Evolutionary conservation across 768 basidiomycete genomes (phyloP).

Genomic region (Coprinellus micaceus): DNA sequence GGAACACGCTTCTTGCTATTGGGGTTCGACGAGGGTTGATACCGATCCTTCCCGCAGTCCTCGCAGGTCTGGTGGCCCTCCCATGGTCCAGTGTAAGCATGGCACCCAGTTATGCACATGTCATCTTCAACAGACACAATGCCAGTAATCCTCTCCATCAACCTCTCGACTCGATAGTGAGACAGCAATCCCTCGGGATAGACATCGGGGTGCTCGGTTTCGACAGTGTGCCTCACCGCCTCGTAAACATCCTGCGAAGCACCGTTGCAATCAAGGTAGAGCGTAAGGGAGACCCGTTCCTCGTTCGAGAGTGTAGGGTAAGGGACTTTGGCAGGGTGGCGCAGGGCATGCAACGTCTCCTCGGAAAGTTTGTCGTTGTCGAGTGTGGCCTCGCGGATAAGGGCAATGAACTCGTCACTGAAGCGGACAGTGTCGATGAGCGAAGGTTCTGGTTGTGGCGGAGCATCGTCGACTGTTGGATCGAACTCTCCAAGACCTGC

Average conservation of each 20-base stretch:
- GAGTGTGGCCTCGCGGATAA: slow-evolving; percentile 17
- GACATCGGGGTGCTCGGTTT: background rate
- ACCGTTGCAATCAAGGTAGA: slow-evolving; percentile 8
- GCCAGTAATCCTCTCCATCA: slow-evolving; percentile 27
- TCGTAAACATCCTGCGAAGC: slow-evolving; percentile 3
- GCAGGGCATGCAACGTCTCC: slow-evolving; percentile 20
- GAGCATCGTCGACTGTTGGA: background rate
- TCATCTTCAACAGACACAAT: slow-evolving; percentile 31
- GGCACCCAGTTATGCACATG: slow-evolving; percentile 40
- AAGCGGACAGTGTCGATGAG: background rate
- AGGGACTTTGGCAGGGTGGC: slow-evolving; percentile 16
- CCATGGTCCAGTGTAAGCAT: slow-evolving; percentile 28
- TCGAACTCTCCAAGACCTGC: background rate
- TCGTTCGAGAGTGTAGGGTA: slow-evolving; percentile 5
- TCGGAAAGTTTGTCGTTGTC: slow-evolving; percentile 20
- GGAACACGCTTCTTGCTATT: slow-evolving; percentile 13
- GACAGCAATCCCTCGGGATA: slow-evolving; percentile 14
- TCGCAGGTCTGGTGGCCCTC: slow-evolving; percentile 18
- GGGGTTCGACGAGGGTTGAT: slow-evolving; percentile 8
- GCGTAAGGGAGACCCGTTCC: slow-evolving; percentile 4
- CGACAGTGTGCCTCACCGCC: background rate
- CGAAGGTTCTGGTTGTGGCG: background rate
- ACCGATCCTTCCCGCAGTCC: slow-evolving; percentile 23
- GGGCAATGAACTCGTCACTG: background rate
- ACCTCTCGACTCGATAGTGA: slow-evolving; percentile 23